Evolutionary conservation across 768 basidiomycete species (phyloP), one percentile per base, ranked within the genome.

Genomic region (Sarcomyxa edulis): DNA sequence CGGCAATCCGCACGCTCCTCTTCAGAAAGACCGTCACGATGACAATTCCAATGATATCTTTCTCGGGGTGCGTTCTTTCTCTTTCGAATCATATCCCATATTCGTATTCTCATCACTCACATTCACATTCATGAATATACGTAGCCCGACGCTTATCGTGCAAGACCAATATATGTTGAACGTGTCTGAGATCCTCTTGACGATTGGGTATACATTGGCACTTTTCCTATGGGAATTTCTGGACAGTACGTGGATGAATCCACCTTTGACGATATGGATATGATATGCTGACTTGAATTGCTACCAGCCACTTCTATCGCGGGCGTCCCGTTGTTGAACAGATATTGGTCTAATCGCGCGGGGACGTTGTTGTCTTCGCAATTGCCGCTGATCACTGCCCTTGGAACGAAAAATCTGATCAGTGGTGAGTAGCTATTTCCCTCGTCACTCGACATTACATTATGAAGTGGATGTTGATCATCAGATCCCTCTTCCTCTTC

Each of bases 401-500:
- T 74, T 12, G 68, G 65, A 5, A 65, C 64, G 11, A 72, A 72
- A 60, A 72, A 74, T 52, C 72, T 72, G 40, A 42, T 68, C 18
- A 52, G 72, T 22, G 48, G 60, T 39, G 26, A 6, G 38, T 8
- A 19, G n/a, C n/a, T n/a, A n/a, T n/a, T n/a, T n/a, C n/a, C n/a
- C n/a, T n/a, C n/a, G n/a, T n/a, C n/a, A n/a, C n/a, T n/a, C n/a
- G n/a, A n/a, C n/a, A n/a, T n/a, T n/a, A n/a, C n/a, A n/a, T n/a
- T n/a, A n/a, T n/a, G n/a, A n/a, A n/a, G n/a, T n/a, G n/a, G n/a
- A n/a, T n/a, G n/a, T n/a, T n/a, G n/a, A n/a, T n/a, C n/a, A n/a
- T n/a, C n/a, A n/a, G n/a, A n/a, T n/a, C n/a, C n/a, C n/a, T n/a
- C n/a, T n/a, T n/a, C n/a, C n/a, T n/a, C n/a, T n/a, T n/a, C n/a